Conservation (phyloP, 371 early-diverging fungal genomes). For the Mortierella sp. region DNA sequence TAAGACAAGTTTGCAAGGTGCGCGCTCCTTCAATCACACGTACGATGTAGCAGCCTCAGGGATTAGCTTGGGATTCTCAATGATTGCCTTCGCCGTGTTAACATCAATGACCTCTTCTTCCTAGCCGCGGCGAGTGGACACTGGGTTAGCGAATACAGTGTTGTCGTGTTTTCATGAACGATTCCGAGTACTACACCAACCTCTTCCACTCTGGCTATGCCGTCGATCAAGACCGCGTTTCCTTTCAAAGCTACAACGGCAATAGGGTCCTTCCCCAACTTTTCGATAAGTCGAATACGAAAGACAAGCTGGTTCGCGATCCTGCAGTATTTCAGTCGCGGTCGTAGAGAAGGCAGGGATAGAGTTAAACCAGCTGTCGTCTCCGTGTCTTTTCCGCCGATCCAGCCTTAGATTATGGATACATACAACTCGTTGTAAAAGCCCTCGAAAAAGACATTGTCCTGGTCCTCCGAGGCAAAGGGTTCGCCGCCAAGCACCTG, state of each 20-base stretch:
- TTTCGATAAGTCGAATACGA: constrained; percentile 42
- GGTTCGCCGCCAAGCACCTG: constrained; percentile 19
- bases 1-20: not conserved
- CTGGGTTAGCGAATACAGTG: not conserved
- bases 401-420: too few relatives aligned
- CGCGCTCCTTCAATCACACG: not conserved
- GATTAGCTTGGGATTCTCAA: constrained; percentile 32
- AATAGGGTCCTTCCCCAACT: constrained; percentile 20
- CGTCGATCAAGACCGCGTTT: constrained; percentile 47
- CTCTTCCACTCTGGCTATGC: constrained; percentile 44
- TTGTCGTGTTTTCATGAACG: not conserved
- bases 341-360: too few relatives aligned
- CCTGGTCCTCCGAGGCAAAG: constrained; percentile 33
- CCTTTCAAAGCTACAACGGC: constrained; percentile 50
- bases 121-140: not conserved
- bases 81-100: constrained; percentile 23
- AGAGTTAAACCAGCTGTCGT: too few relatives aligned
- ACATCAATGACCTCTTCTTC: constrained; percentile 37
- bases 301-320: constrained; percentile 40
- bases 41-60: constrained; percentile 32
- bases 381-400: too few relatives aligned
- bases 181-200: not conserved
- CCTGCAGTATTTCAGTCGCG: constrained; percentile 6
- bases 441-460: constrained; percentile 53
- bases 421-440: constrained; percentile 37